Evolutionary conservation across 805 yeast species (phyloP).

Genomic region (Tetrapisispora nanseiensis): DNA sequence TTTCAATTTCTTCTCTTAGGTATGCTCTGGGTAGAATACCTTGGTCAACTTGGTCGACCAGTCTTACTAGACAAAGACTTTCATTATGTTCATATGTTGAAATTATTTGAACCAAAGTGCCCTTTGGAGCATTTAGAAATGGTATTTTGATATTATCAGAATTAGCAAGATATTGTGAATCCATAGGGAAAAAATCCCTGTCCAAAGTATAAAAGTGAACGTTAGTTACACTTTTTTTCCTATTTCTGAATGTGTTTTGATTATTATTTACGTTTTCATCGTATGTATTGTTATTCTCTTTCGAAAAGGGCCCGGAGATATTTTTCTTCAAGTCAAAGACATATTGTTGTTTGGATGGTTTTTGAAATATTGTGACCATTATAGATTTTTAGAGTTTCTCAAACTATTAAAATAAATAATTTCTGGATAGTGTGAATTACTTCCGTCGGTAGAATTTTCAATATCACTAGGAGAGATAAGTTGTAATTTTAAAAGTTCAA

Average conservation of each 20-base stretch:
- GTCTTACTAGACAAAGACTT: conserved; percentile 8
- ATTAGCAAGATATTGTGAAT: neutral
- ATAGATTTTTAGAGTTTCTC: neutral
- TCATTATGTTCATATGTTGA: conserved; percentile 6
- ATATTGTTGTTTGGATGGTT: neutral
- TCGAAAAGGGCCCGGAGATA: conserved; percentile 1
- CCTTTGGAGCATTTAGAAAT: conserved; percentile 1
- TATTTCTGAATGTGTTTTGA: neutral
- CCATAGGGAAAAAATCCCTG: conserved; percentile 2
- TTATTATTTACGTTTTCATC: neutral
- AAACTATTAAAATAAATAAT: too few relatives aligned
- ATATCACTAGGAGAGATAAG: too few relatives aligned
- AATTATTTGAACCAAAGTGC: conserved; percentile 11
- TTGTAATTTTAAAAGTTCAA: too few relatives aligned
- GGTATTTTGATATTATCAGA: neutral
- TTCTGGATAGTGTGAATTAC: too few relatives aligned
- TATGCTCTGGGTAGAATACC: conserved; percentile 9
- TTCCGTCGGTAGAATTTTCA: too few relatives aligned
- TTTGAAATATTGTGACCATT: neutral
- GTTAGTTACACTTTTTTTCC: neutral
- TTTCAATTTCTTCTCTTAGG: conserved; percentile 7
- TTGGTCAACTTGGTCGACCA: conserved; percentile 9
- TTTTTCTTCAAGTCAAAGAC: neutral
- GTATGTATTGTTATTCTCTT: neutral
- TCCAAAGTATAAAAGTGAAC: conserved; percentile 4